phyloP scores from a whole-genome alignment of 176 grass and related monocot genomes.

The Pontederia paniculata region DNA sequence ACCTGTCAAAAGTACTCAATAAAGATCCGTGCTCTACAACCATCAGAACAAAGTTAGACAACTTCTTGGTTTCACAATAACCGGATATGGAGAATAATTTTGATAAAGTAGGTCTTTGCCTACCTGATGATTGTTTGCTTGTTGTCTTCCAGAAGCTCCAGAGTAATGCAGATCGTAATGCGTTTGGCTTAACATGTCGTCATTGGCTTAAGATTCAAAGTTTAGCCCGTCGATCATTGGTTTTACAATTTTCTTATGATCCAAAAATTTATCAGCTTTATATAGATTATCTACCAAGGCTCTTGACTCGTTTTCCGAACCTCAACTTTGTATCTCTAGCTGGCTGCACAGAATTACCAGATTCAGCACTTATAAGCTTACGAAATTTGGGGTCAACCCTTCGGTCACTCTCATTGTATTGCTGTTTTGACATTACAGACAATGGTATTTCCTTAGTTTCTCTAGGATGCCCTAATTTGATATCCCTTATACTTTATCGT shows the following conservation, averaged over 20 bases:
- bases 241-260: constrained; percentile 53
- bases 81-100: constrained; percentile 26
- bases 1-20: constrained; percentile 46
- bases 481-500: constrained; percentile 56
- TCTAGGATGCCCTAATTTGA: constrained; percentile 54
- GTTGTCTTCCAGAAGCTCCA: constrained; percentile 54
- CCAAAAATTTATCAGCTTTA: constrained; percentile 43
- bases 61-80: constrained; percentile 11
- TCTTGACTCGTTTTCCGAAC: constrained; percentile 45
- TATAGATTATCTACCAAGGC: constrained; percentile 40
- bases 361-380: constrained; percentile 34
- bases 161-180: constrained; percentile 40
- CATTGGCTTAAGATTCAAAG: constrained; percentile 77
- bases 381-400: constrained; percentile 39
- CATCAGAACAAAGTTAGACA: constrained; percentile 30
- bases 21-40: constrained; percentile 48
- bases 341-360: constrained; percentile 47
- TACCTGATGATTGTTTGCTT: constrained; percentile 71
- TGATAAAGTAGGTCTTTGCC: constrained; percentile 18
- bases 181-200: constrained; percentile 80
- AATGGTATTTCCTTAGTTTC: constrained; percentile 37
- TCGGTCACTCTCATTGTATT: constrained; percentile 69
- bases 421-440: constrained; percentile 65
- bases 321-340: constrained; percentile 50
- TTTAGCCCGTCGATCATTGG: constrained; percentile 43